Evolutionary conservation across 305 asterid genomes (phyloP).

Genomic region (Solanum hybrid): DNA sequence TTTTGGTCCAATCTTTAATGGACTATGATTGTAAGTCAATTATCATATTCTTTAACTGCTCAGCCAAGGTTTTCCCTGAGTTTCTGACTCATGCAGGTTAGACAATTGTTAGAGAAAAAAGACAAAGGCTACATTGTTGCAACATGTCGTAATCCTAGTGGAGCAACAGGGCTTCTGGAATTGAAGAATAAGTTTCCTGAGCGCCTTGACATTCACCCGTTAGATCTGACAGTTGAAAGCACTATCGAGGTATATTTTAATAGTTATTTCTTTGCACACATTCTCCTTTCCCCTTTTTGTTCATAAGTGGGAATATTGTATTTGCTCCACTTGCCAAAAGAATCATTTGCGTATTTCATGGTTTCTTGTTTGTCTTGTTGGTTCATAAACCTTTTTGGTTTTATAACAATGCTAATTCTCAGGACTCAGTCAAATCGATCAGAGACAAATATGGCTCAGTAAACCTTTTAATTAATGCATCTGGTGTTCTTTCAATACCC

Average conservation of each 20-base stretch:
- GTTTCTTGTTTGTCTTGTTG: background rate
- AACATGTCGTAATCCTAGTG: conserved; percentile 76
- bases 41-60: background rate
- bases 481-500: conserved; percentile 84
- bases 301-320: background rate
- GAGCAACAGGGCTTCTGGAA: conserved; percentile 52
- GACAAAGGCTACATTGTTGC: conserved; percentile 60
- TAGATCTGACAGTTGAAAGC: conserved; percentile 73
- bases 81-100: conserved; percentile 39
- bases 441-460: conserved; percentile 61
- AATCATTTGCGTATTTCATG: background rate
- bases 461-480: conserved; percentile 74
- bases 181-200: conserved; percentile 56
- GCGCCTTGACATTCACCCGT: conserved; percentile 63
- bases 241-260: conserved; percentile 57
- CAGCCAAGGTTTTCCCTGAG: background rate
- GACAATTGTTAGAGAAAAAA: conserved; percentile 64
- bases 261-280: background rate
- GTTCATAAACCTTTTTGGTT: background rate
- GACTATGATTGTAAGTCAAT: background rate
- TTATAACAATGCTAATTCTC: conserved; percentile 7
- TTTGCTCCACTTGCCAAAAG: background rate
- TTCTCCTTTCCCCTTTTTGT: background rate
- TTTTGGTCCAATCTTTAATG: background rate
- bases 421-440: conserved; percentile 66